Evolutionary conservation across 495 filamentous ascomycete species (phyloP).

Genomic region (Tuber borchii): DNA sequence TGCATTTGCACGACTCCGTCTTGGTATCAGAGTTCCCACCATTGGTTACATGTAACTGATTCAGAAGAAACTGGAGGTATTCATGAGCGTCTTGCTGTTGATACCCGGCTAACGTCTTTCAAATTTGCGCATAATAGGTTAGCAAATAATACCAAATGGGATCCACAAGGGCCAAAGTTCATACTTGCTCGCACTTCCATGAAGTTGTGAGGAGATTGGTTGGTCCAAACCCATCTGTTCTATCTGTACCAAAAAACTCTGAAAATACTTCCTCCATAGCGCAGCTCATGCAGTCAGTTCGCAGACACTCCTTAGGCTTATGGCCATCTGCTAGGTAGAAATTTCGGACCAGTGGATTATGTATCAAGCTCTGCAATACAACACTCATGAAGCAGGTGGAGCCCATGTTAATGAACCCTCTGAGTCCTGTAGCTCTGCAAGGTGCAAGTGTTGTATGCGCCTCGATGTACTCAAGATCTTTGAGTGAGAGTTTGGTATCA

Average conservation of each 20-base stretch:
- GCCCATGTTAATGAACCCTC: slow-evolving; percentile 90
- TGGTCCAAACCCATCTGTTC: slow-evolving; percentile 74
- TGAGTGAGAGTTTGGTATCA: slow-evolving; percentile 38
- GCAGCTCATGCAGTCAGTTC: slow-evolving; percentile 70
- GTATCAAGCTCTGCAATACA: slow-evolving; percentile 76
- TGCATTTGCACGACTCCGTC: slow-evolving; percentile 66
- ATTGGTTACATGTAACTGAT: slow-evolving; percentile 70
- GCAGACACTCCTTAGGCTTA: slow-evolving; percentile 59
- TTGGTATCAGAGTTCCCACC: slow-evolving; percentile 54
- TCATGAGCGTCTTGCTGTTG: slow-evolving; percentile 93
- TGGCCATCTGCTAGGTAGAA: slow-evolving; percentile 85
- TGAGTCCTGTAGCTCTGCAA: slow-evolving; percentile 64
- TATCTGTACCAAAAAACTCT: slow-evolving; percentile 76
- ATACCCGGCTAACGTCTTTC: slow-evolving; percentile 76
- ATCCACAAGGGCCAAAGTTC: slow-evolving; percentile 18
- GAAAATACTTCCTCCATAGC: slow-evolving; percentile 86
- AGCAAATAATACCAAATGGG: background rate
- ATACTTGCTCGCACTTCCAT: slow-evolving; percentile 62
- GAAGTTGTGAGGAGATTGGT: slow-evolving; percentile 71
- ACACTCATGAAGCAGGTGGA: slow-evolving; percentile 92
- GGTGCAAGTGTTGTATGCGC: slow-evolving; percentile 56
- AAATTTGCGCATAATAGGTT: slow-evolving; percentile 45
- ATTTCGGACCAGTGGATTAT: slow-evolving; percentile 77
- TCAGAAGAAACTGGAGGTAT: slow-evolving; percentile 86
- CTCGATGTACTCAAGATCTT: slow-evolving; percentile 56